Evolutionary conservation across 1,139 yeast genomes (phyloP).

Genomic region (Blastobotrys illinoisensis): DNA sequence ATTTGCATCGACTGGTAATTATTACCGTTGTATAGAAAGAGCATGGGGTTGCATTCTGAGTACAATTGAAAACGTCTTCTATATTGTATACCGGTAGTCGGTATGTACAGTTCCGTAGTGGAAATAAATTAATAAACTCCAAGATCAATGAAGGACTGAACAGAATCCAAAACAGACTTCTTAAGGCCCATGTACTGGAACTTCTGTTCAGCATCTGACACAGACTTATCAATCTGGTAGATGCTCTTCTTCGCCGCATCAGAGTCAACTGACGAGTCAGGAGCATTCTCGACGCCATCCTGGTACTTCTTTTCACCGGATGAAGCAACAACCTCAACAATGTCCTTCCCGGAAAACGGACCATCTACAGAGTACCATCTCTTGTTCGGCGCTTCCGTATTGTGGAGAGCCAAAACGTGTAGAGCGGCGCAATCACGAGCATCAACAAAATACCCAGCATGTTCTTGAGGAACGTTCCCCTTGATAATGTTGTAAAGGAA

Average conservation of each 20-base stretch:
- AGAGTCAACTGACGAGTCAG: neutral
- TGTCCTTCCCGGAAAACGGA: neutral
- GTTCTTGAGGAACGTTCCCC: neutral
- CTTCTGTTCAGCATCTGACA: neutral
- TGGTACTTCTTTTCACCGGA: neutral
- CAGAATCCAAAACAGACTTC: neutral
- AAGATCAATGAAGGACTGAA: neutral
- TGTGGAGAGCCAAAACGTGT: neutral
- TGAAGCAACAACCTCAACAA: neutral
- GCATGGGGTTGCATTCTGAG: too few relatives aligned
- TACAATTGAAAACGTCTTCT: too few relatives aligned
- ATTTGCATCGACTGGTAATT: too few relatives aligned
- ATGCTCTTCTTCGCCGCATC: neutral
- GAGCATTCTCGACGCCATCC: neutral
- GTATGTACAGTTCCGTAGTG: too few relatives aligned
- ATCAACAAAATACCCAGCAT: neutral
- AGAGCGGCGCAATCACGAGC: neutral
- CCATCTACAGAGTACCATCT: neutral
- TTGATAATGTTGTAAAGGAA: too few relatives aligned
- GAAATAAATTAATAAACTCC: neutral
- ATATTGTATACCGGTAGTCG: too few relatives aligned
- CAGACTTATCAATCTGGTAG: neutral
- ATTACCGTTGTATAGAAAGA: too few relatives aligned
- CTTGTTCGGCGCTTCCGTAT: neutral
- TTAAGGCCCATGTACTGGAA: neutral